Percentiles rank a stretch among this genome's conserved stretches.
These are phyloP conservation scores for Mortierella sp. DNA, from an alignment of 371 early-diverging fungal species.

Conservation along the genomic window DNA sequence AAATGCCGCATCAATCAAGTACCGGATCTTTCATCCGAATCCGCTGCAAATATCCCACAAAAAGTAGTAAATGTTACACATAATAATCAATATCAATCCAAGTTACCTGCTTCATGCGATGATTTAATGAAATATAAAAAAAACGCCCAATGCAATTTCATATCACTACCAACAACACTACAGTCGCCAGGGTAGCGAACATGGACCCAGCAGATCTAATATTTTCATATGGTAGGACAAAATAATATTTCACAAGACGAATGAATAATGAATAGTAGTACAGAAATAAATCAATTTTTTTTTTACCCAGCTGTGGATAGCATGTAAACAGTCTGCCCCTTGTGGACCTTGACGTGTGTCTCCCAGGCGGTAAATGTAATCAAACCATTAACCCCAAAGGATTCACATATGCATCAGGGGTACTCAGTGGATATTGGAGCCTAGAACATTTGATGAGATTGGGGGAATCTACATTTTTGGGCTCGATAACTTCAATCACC, in stretches of 20 bases:
- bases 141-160: no score
- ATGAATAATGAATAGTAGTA: not conserved
- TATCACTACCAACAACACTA: no score
- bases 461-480: not conserved
- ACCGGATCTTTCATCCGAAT: conserved; percentile 75
- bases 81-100: no score
- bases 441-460: not conserved
- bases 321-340: not conserved
- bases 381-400: not conserved
- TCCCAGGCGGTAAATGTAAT: not conserved
- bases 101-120: no score
- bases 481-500: not conserved
- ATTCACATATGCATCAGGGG: not conserved
- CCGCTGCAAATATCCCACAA: conserved; percentile 51
- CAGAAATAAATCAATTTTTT: not conserved
- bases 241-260: no score
- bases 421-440: not conserved
- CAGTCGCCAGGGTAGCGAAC: no score
- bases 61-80: no score
- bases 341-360: not conserved
- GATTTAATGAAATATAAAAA: no score
- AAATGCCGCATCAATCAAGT: conserved; percentile 75
- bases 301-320: not conserved
- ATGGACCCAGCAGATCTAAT: no score
- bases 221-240: no score